A percentile compares a stretch with the other conserved stretches of the same genome.
These are phyloP conservation scores for Acidomyces sp. DNA, from an alignment of 495 filamentous ascomycete species.

Conservation along the genomic window DNA sequence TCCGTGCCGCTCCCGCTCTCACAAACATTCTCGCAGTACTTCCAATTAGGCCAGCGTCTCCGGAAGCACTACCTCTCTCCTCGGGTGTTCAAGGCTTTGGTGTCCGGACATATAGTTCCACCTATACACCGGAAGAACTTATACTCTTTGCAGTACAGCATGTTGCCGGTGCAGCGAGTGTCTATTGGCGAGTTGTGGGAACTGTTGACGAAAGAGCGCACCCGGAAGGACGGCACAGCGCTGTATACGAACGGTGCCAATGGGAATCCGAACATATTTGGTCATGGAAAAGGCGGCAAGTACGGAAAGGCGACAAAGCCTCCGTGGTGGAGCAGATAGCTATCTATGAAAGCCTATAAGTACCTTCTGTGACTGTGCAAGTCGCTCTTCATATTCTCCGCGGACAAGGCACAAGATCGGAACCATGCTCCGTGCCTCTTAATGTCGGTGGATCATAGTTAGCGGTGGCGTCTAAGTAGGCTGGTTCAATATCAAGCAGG, in stretches of 20 bases:
- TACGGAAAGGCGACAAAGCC: background rate
- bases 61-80: conserved; percentile 90
- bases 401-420: no score
- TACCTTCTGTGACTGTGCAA: no score
- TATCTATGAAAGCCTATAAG: no score
- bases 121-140: conserved; percentile 88
- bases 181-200: conserved; percentile 78
- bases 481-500: no score
- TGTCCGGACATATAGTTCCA: conserved; percentile 72
- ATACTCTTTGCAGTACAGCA: conserved; percentile 96
- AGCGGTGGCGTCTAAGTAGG: no score
- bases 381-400: no score
- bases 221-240: background rate
- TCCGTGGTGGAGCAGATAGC: conserved; percentile 12
- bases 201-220: conserved; percentile 42
- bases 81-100: conserved; percentile 69
- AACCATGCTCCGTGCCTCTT: no score
- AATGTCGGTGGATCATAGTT: no score
- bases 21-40: conserved; percentile 94
- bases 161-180: conserved; percentile 74
- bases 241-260: conserved; percentile 4
- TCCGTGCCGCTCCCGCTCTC: conserved; percentile 79
- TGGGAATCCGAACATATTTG: conserved; percentile 1
- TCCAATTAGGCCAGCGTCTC: conserved; percentile 81
- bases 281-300: conserved; percentile 1